Evolutionary conservation across 2,329 filamentous ascomycete genomes (phyloP).

Genomic region (Diaporthe velutina): DNA sequence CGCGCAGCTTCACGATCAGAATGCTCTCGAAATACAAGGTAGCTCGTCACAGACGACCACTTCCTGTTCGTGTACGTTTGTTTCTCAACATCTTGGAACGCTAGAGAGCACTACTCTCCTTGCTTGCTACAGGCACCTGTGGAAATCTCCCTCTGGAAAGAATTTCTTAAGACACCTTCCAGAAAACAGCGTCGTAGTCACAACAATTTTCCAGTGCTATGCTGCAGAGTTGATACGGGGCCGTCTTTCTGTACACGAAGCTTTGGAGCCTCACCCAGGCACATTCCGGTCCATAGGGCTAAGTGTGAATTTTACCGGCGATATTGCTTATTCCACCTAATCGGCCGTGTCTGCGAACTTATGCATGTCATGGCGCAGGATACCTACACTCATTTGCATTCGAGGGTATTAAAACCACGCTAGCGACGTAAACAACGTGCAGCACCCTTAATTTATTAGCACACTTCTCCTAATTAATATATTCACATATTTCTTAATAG

Average conservation of each 20-base stretch:
- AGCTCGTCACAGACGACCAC: not conserved
- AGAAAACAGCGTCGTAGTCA: too few relatives aligned
- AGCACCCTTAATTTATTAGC: too few relatives aligned
- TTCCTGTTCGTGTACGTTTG: not conserved
- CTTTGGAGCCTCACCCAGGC: not conserved
- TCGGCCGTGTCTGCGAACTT: not conserved
- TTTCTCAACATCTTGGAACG: not conserved
- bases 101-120: not conserved
- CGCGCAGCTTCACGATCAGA: not conserved
- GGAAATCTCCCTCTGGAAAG: not conserved
- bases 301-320: not conserved
- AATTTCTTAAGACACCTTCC: too few relatives aligned
- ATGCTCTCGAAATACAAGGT: not conserved
- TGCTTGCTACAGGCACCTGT: not conserved
- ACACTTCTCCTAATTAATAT: too few relatives aligned
- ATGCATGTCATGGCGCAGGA: too few relatives aligned
- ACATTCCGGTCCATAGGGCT: not conserved
- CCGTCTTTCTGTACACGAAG: not conserved
- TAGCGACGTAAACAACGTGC: too few relatives aligned
- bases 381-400: too few relatives aligned
- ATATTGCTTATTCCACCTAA: too few relatives aligned
- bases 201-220: not conserved
- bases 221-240: not conserved
- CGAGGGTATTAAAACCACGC: too few relatives aligned
- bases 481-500: too few relatives aligned